phyloP scores from a whole-genome alignment of 163 green algal species.

The Volvox carteri region DNA sequence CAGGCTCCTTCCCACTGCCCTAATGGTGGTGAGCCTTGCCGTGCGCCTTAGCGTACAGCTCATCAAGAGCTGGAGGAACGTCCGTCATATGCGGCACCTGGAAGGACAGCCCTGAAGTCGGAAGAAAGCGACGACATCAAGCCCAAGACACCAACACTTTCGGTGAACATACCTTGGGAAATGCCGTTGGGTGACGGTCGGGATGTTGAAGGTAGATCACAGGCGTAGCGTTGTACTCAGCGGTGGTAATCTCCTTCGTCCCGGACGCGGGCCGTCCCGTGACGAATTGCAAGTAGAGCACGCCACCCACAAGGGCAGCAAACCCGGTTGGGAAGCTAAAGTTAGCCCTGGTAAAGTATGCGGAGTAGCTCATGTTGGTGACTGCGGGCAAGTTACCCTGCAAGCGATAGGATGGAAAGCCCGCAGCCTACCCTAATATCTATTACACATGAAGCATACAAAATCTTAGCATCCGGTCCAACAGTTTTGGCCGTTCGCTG shows the following conservation, averaged over 20 bases:
- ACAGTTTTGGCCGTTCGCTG: not conserved
- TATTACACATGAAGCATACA: not conserved
- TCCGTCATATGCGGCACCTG: constrained; percentile 48
- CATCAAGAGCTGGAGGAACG: constrained; percentile 21
- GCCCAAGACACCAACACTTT: not conserved
- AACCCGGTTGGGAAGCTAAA: constrained; percentile 51
- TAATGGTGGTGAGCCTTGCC: constrained; percentile 49
- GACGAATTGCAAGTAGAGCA: constrained; percentile 29
- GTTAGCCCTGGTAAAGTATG: constrained; percentile 44
- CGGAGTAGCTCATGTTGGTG: constrained; percentile 34
- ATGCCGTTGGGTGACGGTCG: constrained; percentile 1
- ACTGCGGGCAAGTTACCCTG: not conserved
- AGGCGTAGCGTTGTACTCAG: constrained; percentile 52
- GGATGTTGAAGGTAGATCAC: constrained; percentile 35
- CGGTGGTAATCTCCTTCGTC: constrained; percentile 35
- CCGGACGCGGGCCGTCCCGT: not conserved
- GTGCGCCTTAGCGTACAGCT: constrained; percentile 43
- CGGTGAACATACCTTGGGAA: constrained; percentile 12
- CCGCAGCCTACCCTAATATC: not conserved
- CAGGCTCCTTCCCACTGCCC: not conserved
- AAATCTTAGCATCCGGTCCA: not conserved
- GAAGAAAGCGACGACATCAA: constrained; percentile 5
- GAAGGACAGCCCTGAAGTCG: not conserved
- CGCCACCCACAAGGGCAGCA: constrained; percentile 11
- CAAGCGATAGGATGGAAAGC: not conserved